Evolutionary conservation across 495 filamentous ascomycete species (phyloP).

Genomic region (Podospora pseudocomata): DNA sequence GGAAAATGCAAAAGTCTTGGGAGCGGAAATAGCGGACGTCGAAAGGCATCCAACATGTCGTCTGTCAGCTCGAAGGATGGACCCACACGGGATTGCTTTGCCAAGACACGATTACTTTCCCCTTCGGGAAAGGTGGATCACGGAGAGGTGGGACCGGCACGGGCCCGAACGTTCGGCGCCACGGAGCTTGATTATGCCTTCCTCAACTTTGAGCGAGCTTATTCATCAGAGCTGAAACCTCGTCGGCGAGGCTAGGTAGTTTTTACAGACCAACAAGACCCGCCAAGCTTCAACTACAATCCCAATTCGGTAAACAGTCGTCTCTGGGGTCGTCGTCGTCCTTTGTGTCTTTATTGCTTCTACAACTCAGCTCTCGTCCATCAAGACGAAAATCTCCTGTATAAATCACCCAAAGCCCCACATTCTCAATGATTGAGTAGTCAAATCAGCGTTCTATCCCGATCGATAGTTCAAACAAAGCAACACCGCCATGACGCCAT

Average conservation of each 20-base stretch:
- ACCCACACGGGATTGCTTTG: not conserved
- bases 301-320: not conserved
- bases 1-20: not conserved
- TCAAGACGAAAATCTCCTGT: no score
- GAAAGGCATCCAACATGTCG: not conserved
- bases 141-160: not conserved
- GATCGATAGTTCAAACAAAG: no score
- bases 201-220: no score
- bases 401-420: no score
- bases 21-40: not conserved
- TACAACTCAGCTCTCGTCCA: no score
- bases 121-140: conserved; percentile 7
- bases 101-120: conserved; percentile 11
- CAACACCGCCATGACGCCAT: no score
- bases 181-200: not conserved
- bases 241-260: no score
- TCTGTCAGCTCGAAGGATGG: not conserved
- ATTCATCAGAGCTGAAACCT: no score
- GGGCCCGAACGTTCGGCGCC: no score
- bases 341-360: not conserved
- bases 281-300: not conserved
- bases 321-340: not conserved
- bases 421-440: no score
- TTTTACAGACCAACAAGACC: not conserved
- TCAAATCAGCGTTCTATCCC: no score